phyloP scores from a whole-genome alignment of 345 rosid genomes.

The Acer campestre region DNA sequence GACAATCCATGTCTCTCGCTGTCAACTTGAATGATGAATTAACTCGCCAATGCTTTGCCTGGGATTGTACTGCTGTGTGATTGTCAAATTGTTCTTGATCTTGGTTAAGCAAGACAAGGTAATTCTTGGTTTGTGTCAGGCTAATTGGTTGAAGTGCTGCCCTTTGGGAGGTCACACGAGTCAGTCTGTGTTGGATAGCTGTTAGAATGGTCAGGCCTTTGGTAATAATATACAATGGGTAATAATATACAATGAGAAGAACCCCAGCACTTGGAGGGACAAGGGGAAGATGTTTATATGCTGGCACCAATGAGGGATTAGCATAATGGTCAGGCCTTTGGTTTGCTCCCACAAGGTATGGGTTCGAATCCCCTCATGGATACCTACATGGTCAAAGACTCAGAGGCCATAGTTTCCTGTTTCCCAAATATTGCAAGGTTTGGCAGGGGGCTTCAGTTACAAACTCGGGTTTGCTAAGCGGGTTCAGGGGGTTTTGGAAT shows the following conservation, averaged over 20 bases:
- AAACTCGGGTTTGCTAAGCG: no score
- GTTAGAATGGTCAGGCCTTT: no score
- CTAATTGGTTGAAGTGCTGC: background rate
- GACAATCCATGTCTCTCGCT: background rate
- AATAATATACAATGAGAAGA: background rate
- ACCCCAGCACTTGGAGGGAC: background rate
- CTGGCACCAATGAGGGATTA: no score
- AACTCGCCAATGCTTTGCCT: background rate
- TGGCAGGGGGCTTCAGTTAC: no score
- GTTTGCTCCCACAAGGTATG: no score
- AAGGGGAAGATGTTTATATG: background rate
- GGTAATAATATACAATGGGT: constrained; percentile 10
- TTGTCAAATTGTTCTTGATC: background rate
- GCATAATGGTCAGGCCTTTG: no score
- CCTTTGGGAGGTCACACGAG: background rate
- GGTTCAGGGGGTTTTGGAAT: no score
- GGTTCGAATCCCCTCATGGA: no score
- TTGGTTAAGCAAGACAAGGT: background rate
- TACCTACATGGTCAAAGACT: no score
- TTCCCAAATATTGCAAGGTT: no score
- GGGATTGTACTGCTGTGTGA: background rate
- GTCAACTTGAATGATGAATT: background rate
- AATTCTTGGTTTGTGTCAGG: background rate
- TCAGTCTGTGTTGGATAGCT: constrained; percentile 2
- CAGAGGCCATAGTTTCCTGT: no score